Percentiles rank a stretch among this genome's conserved stretches.
Evolutionary conservation across 2,329 filamentous ascomycete species (phyloP).

Genomic region (Myriosclerotinia curreyana): DNA sequence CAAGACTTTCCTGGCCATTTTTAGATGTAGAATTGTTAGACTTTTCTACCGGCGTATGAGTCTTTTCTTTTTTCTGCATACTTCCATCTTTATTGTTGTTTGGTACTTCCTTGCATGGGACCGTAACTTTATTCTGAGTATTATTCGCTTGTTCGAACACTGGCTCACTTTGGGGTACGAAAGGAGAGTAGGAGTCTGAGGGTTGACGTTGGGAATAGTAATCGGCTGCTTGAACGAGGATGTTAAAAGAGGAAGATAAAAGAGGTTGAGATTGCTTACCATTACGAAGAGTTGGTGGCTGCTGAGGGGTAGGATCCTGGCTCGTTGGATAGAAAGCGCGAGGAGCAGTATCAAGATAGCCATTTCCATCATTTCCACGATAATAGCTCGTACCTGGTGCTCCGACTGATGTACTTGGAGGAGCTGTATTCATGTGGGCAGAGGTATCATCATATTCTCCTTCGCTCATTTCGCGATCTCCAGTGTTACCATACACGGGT

Average conservation of each 20-base stretch:
- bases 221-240: conserved; percentile 8
- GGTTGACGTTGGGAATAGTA: conserved; percentile 30
- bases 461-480: conserved; percentile 78
- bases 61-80: conserved; percentile 1
- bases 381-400: conserved; percentile 29
- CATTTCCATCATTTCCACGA: conserved; percentile 37
- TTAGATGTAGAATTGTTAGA: not conserved
- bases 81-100: not conserved
- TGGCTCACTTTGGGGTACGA: conserved; percentile 26
- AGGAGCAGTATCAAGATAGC: conserved; percentile 32
- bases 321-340: conserved; percentile 29
- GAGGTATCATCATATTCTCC: conserved; percentile 55
- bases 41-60: not conserved
- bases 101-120: not conserved
- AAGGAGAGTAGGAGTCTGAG: conserved; percentile 36
- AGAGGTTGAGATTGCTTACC: conserved; percentile 25
- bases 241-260: not conserved
- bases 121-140: conserved; percentile 4
- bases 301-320: conserved; percentile 28
- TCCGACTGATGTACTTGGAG: conserved; percentile 22
- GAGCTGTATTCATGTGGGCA: conserved; percentile 14
- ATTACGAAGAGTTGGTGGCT: conserved; percentile 23
- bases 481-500: conserved; percentile 40
- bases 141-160: conserved; percentile 24
- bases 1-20: not conserved